phyloP scores from a whole-genome alignment of 108 stramenopile species.

The Hondaea fermentalgiana region DNA sequence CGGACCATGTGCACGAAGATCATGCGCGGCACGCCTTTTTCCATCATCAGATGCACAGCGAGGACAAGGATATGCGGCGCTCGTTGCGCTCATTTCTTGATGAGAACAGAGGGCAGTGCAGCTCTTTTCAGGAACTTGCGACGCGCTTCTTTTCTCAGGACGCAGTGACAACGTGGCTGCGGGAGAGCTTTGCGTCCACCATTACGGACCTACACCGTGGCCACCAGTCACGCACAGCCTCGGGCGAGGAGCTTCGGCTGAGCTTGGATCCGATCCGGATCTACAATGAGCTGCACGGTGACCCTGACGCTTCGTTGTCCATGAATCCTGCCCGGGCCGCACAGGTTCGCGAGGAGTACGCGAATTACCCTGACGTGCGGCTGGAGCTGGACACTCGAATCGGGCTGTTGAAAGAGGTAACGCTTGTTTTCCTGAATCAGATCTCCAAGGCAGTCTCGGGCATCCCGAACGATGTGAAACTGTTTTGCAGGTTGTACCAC shows the following conservation, averaged over 20 bases:
- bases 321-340: background rate
- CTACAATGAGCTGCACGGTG: background rate
- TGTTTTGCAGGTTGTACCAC: background rate
- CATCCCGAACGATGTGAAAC: background rate
- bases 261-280: background rate
- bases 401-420: background rate
- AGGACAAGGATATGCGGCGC: background rate
- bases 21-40: background rate
- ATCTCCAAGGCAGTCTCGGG: background rate
- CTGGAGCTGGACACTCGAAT: background rate
- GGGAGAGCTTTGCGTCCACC: background rate
- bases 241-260: background rate
- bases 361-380: background rate
- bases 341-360: background rate
- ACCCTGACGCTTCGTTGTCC: background rate
- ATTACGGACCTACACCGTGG: background rate
- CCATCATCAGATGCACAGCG: background rate
- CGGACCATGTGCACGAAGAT: too few relatives aligned
- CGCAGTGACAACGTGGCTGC: background rate
- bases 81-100: background rate
- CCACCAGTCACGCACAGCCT: background rate
- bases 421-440: background rate
- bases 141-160: background rate
- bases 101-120: background rate
- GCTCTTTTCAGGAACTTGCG: background rate